phyloP scores from a whole-genome alignment of 2,329 filamentous ascomycete genomes.

The Diaporthe caulivora region DNA sequence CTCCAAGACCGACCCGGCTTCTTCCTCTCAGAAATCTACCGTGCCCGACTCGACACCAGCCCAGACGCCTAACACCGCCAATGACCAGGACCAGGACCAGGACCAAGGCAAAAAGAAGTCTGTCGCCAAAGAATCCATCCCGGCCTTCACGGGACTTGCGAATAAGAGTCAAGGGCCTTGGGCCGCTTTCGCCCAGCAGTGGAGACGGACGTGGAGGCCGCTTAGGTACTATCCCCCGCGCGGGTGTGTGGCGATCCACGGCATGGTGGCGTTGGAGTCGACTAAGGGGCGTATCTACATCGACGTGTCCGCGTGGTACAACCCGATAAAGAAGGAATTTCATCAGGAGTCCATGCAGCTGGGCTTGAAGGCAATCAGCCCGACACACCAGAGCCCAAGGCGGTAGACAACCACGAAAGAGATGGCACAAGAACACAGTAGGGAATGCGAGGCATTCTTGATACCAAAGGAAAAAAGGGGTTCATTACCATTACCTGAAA shows the following conservation, averaged over 20 bases:
- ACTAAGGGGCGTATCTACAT: conserved; percentile 60
- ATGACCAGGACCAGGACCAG: not conserved
- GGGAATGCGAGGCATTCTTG: not conserved
- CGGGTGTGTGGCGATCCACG: conserved; percentile 66
- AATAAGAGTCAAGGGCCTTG: conserved; percentile 51
- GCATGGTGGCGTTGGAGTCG: conserved; percentile 66
- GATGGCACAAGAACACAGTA: not conserved
- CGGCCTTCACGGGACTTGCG: conserved; percentile 41
- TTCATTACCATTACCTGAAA: conserved; percentile 2
- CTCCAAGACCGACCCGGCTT: conserved; percentile 1
- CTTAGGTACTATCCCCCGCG: conserved; percentile 58
- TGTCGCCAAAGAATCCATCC: conserved; percentile 41
- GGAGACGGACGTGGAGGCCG: conserved; percentile 58
- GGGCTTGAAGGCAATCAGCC: conserved; percentile 50
- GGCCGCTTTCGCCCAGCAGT: conserved; percentile 46
- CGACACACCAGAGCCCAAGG: conserved; percentile 35
- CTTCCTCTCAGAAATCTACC: not conserved
- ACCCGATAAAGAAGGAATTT: conserved; percentile 65
- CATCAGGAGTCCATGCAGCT: conserved; percentile 53
- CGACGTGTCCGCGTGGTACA: conserved; percentile 66
- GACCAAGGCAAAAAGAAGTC: conserved; percentile 21
- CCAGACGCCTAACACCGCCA: not conserved
- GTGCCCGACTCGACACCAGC: not conserved
- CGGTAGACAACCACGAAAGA: not conserved
- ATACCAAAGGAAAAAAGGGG: not conserved